These are phyloP conservation scores for Cystoisospora suis DNA, from an alignment of 169 alveolate species.

Conservation along the genomic window DNA sequence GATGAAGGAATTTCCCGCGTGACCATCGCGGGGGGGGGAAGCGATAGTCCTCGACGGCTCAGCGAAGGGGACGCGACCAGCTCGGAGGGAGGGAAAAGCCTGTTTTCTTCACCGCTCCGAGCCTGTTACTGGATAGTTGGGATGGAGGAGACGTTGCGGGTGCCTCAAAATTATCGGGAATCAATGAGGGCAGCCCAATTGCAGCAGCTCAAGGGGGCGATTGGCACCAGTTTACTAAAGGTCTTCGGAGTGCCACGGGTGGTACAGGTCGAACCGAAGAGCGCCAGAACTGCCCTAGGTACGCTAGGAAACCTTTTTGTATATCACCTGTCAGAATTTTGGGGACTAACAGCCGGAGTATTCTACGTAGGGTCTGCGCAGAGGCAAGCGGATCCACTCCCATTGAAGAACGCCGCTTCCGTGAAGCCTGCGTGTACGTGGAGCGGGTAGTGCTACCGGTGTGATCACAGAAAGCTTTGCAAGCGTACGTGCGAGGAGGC, in stretches of 20 bases:
- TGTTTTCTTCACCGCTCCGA: not conserved
- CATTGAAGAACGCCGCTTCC: too few relatives aligned
- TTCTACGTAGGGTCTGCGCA: too few relatives aligned
- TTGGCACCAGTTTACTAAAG: not conserved
- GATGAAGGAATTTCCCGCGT: not conserved
- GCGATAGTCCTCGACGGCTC: not conserved
- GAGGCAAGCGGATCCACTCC: too few relatives aligned
- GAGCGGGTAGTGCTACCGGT: too few relatives aligned
- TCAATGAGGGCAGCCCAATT: slow-evolving; percentile 1
- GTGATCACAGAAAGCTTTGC: too few relatives aligned
- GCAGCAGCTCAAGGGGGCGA: slow-evolving; percentile 27
- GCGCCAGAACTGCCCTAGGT: not conserved
- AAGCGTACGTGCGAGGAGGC: too few relatives aligned
- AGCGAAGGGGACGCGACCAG: not conserved
- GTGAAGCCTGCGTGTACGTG: too few relatives aligned
- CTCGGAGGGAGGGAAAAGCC: not conserved
- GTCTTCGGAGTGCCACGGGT: not conserved
- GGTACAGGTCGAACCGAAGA: not conserved
- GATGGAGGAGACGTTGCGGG: slow-evolving; percentile 16
- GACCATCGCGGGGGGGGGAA: too few relatives aligned
- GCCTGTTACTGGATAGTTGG: slow-evolving; percentile 3
- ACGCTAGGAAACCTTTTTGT: not conserved
- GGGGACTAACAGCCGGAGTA: too few relatives aligned
- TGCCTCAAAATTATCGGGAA: slow-evolving; percentile 16
- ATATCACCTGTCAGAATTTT: too few relatives aligned